Evolutionary conservation across 495 filamentous ascomycete species (phyloP).

Genomic region (Penicillium fimorum): DNA sequence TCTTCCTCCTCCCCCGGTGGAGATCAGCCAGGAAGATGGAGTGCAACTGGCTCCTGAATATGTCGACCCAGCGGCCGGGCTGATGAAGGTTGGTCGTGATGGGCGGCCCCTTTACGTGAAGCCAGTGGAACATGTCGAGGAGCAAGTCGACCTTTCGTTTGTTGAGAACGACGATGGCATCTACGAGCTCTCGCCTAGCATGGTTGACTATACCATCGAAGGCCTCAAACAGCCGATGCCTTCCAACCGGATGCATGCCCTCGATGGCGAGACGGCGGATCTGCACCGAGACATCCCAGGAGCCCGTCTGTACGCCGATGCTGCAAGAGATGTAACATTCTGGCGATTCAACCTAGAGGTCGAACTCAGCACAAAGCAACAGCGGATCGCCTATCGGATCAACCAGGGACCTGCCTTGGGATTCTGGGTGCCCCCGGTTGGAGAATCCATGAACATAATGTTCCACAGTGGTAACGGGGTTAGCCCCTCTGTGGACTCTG

Average conservation of each 20-base stretch:
- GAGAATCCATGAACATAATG: slow-evolving; percentile 96
- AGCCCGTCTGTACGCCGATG: slow-evolving; percentile 78
- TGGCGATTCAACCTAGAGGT: slow-evolving; percentile 95
- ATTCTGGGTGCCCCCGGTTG: slow-evolving; percentile 90
- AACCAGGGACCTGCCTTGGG: slow-evolving; percentile 84
- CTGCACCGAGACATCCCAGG: slow-evolving; percentile 77
- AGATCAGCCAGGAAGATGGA: slow-evolving; percentile 60
- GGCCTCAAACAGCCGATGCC: slow-evolving; percentile 39
- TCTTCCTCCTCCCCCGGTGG: slow-evolving; percentile 72
- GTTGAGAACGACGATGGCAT: slow-evolving; percentile 78
- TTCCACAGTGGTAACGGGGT: slow-evolving; percentile 98
- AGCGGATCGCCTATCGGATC: slow-evolving; percentile 91
- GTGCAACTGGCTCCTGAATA: slow-evolving; percentile 71
- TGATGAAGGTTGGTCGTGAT: slow-evolving; percentile 76
- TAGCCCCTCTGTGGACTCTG: slow-evolving; percentile 71
- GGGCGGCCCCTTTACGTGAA: slow-evolving; percentile 80
- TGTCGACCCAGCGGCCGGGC: slow-evolving; percentile 83
- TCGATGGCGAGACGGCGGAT: slow-evolving; percentile 71
- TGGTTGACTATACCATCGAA: slow-evolving; percentile 41
- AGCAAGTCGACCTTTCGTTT: slow-evolving; percentile 68
- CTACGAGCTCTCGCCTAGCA: slow-evolving; percentile 59
- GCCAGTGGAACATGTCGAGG: slow-evolving; percentile 77
- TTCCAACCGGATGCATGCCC: slow-evolving; percentile 40
- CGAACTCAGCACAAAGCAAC: slow-evolving; percentile 71
- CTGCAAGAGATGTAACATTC: slow-evolving; percentile 86